Evolutionary conservation across 2,329 filamentous ascomycete species (phyloP), one percentile per base, ranked within the genome.

Genomic region (Leptographium flavum): DNA sequence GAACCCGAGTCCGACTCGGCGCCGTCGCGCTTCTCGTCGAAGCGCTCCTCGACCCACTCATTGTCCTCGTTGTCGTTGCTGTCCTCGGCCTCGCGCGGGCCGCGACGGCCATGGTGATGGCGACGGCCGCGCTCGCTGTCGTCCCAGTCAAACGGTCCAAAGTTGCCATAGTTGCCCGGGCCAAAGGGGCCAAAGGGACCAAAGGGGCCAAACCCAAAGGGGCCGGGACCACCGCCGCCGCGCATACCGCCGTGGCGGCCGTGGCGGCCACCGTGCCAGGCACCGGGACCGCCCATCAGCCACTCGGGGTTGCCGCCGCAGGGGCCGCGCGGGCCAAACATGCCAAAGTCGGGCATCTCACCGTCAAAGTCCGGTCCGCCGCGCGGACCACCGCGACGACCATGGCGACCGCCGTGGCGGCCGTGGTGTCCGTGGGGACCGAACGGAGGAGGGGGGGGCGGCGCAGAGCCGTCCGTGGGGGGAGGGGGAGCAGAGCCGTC

Each of bases 51-150:
- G 27, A 11, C 27, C 8, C 27, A 11, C 27, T 8, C 19, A 8
- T 21, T 3, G 6, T 23, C 21, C 1, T 23, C 35, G 13, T 6
- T 8, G 19, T 21, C 21, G 15, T 9, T 4, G 4, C 13, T 25
- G 33, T 55, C 55, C 41, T 47, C 38, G 30, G 37, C 45, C 3
- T 49, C 50, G 22, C 45, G 47, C 4, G 46, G 45, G 22, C 47
- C 50, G 28, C 32, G 42, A 10, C 44, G 32, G 19, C 45, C 43
- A 33, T 45, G 43, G 32, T 47, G 48, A 11, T 28, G 27, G 8
- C 27, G 13, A 11, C 5, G 27, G 27, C 8, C 8, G 13, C 13
- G 27, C 8, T 28, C 27, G 27, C 8, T 28, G 27, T 28, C 27
- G 27, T 28, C 27, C 8, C 27, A 8, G 27, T 28, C 27, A n/a